Evolutionary conservation across 768 basidiomycete genomes (phyloP).

Genomic region (Lenzites betulinus): DNA sequence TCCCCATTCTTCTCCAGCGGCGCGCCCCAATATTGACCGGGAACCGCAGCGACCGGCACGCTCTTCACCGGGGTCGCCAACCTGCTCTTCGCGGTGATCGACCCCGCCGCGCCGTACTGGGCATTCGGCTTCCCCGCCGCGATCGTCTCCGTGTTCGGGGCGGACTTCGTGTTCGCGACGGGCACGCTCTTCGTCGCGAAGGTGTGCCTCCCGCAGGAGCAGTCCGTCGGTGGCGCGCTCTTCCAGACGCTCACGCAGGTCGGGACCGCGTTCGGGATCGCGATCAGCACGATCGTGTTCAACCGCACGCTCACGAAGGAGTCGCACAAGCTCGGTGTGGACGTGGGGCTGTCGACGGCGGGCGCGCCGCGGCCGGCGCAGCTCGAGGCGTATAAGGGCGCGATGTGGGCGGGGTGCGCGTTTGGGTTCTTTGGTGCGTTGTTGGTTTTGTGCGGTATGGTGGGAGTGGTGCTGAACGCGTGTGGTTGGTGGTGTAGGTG

Average conservation of each 20-base stretch:
- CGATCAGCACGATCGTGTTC: slow-evolving; percentile 72
- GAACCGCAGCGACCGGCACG: slow-evolving; percentile 50
- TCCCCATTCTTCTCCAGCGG: neutral
- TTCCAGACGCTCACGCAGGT: slow-evolving; percentile 81
- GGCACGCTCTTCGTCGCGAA: slow-evolving; percentile 79
- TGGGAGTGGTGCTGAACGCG: neutral
- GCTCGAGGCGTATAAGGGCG: slow-evolving; percentile 58
- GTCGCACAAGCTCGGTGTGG: slow-evolving; percentile 36
- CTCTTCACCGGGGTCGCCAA: slow-evolving; percentile 56
- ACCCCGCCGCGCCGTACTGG: slow-evolving; percentile 64
- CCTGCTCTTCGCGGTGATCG: slow-evolving; percentile 69
- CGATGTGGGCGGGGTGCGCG: slow-evolving; percentile 64
- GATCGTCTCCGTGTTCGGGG: slow-evolving; percentile 66
- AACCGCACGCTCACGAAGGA: slow-evolving; percentile 47
- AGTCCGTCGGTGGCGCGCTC: slow-evolving; percentile 72
- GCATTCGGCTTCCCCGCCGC: slow-evolving; percentile 74
- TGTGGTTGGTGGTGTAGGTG: slow-evolving; percentile 6
- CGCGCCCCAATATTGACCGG: neutral
- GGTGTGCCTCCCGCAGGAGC: slow-evolving; percentile 65
- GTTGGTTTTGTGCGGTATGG: neutral
- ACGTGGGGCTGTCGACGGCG: slow-evolving; percentile 28
- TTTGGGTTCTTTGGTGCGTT: slow-evolving; percentile 62
- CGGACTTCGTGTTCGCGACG: slow-evolving; percentile 73
- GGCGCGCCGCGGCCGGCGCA: slow-evolving; percentile 40
- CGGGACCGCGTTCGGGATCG: slow-evolving; percentile 69